Base-by-base conservation (phyloP, 2,329 filamentous ascomycete species). In the Rutstroemia sp. region DNA sequence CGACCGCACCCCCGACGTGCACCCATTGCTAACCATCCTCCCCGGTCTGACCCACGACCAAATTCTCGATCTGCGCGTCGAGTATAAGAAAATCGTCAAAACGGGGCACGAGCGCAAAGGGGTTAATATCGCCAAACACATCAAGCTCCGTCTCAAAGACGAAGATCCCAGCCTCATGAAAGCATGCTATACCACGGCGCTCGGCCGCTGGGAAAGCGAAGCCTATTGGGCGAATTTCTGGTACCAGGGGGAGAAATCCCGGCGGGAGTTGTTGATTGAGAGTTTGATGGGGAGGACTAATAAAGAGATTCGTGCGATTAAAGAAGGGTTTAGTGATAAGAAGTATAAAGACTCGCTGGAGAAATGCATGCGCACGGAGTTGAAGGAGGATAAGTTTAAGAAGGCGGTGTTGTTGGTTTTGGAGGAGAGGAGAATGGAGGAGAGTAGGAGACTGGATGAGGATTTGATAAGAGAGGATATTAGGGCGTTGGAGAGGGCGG, bases 141-240 rank as follows among this genome's bases (percentile, higher is more conserved):
- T 94, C 69, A 89, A 89, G 59, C 76, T 81, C 17, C 80, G 83
- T 19, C 78, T 92, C 66, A 91, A 92, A 72, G 84, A 89, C 45
- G 81, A 84, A 64, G 79, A 87, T 54, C 78, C 84, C 4, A 85
- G 83, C 64, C 85, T 97, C 63, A 92, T 92, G 73, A 97, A 97
- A 73, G 88, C 88, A 6, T 91, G 87, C 67, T 96, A 97, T 70
- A 84, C 92, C 3, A 92, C 89, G 2, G 91, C 92, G 0, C 80
- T 97, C 0, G 94, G 94, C 9, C 81, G 81, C 52, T 97, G 91
- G 86, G 94, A 96, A 73, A 87, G 85, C 64, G 94, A 99, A 71
- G 89, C 90, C 0, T 96, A 96, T 77, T 99, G 94, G 92, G 91
- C 92, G 58, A 97, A 96, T 71, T 96, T 90, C 72, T 97, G 91